A percentile compares a stretch with the other conserved stretches of the same genome.
phyloP scores from a whole-genome alignment of 2,329 filamentous ascomycete genomes.

The Fusarium cyanostomum region DNA sequence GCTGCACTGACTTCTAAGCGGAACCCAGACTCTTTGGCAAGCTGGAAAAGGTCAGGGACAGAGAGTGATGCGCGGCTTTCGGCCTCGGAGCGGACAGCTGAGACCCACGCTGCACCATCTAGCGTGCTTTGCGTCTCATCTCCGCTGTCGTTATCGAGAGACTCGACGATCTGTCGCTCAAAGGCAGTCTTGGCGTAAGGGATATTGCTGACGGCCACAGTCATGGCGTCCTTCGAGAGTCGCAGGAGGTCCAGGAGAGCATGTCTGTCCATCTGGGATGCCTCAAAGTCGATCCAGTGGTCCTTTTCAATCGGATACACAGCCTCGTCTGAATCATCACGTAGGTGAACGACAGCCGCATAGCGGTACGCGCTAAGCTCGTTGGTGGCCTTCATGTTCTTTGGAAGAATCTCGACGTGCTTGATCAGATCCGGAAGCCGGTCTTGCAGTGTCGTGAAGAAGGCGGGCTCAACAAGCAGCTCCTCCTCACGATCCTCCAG shows the following conservation, averaged over 20 bases:
- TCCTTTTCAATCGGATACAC: conserved; percentile 4
- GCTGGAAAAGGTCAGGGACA: conserved; percentile 23
- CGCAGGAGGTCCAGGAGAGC: conserved; percentile 22
- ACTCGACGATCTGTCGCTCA: conserved; percentile 33
- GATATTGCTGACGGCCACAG: conserved; percentile 39
- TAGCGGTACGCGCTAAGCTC: conserved; percentile 43
- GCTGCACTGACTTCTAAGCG: conserved; percentile 57
- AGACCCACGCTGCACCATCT: conserved; percentile 11
- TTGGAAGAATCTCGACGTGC: conserved; percentile 43
- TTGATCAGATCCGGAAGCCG: conserved; percentile 22
- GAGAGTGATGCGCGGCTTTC: conserved; percentile 15
- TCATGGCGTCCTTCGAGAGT: neutral
- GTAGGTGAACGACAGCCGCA: conserved; percentile 33
- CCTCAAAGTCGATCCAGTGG: conserved; percentile 35
- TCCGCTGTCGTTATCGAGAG: conserved; percentile 11
- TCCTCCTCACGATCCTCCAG: conserved; percentile 30
- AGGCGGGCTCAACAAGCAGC: conserved; percentile 38
- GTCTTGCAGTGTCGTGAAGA: conserved; percentile 32
- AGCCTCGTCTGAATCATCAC: neutral
- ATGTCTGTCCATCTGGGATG: conserved; percentile 9
- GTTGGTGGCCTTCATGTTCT: conserved; percentile 40
- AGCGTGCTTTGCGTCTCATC: conserved; percentile 1
- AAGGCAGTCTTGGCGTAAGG: conserved; percentile 44
- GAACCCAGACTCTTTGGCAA: conserved; percentile 51
- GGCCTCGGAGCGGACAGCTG: neutral